Conservation (phyloP, 2,329 filamentous ascomycete genomes). For the Curvularia sp. region DNA sequence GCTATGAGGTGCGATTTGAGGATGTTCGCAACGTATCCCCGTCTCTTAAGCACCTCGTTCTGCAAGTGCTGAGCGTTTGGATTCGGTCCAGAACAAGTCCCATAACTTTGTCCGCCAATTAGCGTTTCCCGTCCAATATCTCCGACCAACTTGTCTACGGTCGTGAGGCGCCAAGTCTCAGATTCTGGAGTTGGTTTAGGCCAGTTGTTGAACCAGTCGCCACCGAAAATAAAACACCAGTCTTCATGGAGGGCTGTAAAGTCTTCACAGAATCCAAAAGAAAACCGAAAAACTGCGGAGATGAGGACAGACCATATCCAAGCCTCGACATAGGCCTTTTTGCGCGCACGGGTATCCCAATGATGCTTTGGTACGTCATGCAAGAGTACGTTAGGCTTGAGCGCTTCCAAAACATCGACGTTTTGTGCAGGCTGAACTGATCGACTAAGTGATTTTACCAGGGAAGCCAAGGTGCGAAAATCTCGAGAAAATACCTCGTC, state of each 20-base stretch:
- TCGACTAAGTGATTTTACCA: constrained; percentile 5
- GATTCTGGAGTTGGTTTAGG: neutral
- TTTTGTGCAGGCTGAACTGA: neutral
- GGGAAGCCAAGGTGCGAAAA: neutral
- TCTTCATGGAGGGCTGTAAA: accelerated
- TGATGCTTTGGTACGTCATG: constrained; percentile 2
- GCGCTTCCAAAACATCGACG: neutral
- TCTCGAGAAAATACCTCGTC: neutral
- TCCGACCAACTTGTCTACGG: constrained; percentile 6
- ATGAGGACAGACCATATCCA: constrained; percentile 26
- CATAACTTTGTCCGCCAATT: neutral
- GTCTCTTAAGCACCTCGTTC: constrained; percentile 1
- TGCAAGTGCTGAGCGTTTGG: neutral
- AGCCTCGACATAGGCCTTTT: constrained; percentile 25
- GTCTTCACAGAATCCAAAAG: neutral
- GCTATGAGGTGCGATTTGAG: too few relatives aligned
- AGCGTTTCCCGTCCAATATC: constrained; percentile 1
- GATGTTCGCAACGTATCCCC: too few relatives aligned
- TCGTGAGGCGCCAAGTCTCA: neutral
- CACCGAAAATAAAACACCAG: neutral
- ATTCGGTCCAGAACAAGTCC: neutral
- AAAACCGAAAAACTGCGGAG: neutral
- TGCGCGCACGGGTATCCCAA: constrained; percentile 15
- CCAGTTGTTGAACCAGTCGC: neutral
- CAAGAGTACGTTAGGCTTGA: neutral